These are phyloP conservation scores for Chalciporus chontae DNA, from an alignment of 768 basidiomycete genomes.

Conservation along the genomic window DNA sequence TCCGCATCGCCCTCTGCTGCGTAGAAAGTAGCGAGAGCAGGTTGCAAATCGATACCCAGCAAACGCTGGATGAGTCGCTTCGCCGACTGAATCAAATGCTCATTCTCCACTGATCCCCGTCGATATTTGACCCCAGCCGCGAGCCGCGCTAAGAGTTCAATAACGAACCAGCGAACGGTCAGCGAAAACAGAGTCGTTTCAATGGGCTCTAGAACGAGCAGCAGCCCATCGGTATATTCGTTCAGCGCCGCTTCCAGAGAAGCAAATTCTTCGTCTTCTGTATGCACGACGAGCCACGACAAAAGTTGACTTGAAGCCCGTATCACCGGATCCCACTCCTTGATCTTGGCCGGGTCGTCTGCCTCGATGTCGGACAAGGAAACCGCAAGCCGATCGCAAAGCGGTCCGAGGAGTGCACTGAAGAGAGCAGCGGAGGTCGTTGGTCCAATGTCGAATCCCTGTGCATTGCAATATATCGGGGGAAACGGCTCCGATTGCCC, in stretches of 20 bases:
- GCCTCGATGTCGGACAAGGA: constrained; percentile 34
- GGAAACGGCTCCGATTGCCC: constrained; percentile 22
- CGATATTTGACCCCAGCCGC: constrained; percentile 23
- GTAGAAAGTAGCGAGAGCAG: constrained; percentile 16
- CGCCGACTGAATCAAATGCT: constrained; percentile 26
- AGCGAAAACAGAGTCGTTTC: constrained; percentile 37
- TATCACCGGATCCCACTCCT: constrained; percentile 40
- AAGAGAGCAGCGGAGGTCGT: constrained; percentile 44
- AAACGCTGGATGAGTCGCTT: constrained; percentile 48
- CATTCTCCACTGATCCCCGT: constrained; percentile 25
- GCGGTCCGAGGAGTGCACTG: constrained; percentile 39
- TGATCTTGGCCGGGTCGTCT: constrained; percentile 18
- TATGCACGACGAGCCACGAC: constrained; percentile 41
- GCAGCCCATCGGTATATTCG: constrained; percentile 36
- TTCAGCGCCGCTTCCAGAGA: constrained; percentile 33
- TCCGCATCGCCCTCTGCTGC: constrained; percentile 26
- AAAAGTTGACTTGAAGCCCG: constrained; percentile 42
- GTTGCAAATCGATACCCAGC: constrained; percentile 48
- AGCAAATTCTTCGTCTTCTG: constrained; percentile 31
- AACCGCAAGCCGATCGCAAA: constrained; percentile 44
- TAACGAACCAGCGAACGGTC: constrained; percentile 56
- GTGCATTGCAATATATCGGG: constrained; percentile 32
- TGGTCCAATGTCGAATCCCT: constrained; percentile 43
- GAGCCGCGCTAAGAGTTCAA: constrained; percentile 53
- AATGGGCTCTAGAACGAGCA: constrained; percentile 37